Conservation (phyloP, 2,329 filamentous ascomycete species). For the Chaetomiaceae sp. region DNA sequence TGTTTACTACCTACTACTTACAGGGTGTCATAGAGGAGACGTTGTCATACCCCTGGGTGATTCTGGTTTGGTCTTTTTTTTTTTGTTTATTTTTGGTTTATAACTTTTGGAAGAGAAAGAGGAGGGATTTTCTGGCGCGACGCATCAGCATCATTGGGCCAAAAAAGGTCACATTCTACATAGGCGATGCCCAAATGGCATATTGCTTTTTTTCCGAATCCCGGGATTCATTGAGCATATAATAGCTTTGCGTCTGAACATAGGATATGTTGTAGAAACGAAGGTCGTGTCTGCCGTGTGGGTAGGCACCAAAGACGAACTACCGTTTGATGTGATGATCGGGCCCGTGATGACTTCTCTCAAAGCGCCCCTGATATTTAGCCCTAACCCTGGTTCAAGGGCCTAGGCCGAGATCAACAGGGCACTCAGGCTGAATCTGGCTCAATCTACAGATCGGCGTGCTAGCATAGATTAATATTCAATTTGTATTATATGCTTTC, state of each 20-base stretch:
- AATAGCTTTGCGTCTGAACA: not conserved
- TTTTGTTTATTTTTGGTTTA: too few species aligned
- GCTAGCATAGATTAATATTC: not conserved
- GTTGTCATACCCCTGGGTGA: not conserved
- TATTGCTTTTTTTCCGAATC: not conserved
- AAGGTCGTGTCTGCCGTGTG: not conserved
- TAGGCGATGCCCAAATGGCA: not conserved
- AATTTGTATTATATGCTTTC: not conserved
- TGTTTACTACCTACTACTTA: not conserved
- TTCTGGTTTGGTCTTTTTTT: too few species aligned
- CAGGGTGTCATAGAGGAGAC: conserved; percentile 7
- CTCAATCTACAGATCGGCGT: not conserved
- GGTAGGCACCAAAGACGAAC: not conserved
- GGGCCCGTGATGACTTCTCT: too few species aligned
- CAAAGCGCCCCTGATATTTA: too few species aligned
- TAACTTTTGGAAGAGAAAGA: not conserved
- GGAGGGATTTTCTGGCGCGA: not conserved
- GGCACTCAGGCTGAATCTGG: not conserved
- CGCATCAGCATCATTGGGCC: not conserved
- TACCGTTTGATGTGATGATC: too few species aligned
- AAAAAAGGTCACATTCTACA: not conserved
- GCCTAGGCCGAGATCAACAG: too few species aligned
- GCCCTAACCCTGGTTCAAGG: not conserved
- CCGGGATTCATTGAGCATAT: not conserved
- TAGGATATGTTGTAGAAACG: not conserved